Conservation (phyloP, 345 rosid species). For the Pseudoturritis turrita region DNA sequence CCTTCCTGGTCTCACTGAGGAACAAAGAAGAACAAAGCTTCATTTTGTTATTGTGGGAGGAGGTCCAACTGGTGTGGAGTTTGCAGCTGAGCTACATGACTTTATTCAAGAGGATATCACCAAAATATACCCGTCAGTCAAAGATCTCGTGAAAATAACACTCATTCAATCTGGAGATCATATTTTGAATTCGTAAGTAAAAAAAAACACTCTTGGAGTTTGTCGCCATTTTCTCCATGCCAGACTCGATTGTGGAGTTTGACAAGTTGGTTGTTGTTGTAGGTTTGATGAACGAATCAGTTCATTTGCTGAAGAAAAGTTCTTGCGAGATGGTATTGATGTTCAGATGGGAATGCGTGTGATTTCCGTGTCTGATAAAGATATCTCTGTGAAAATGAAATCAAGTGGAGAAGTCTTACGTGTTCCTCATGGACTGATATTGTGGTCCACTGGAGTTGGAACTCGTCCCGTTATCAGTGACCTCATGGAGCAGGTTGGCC, state of each 20-base stretch:
- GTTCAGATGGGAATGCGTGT: slow-evolving; percentile 87
- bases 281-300: slow-evolving; percentile 94
- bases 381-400: slow-evolving; percentile 60
- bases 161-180: slow-evolving; percentile 96
- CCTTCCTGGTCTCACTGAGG: slow-evolving; percentile 83
- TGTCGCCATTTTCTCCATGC: neutral
- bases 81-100: slow-evolving; percentile 98
- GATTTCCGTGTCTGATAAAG: slow-evolving; percentile 64
- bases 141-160: slow-evolving; percentile 68
- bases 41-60: slow-evolving; percentile 97
- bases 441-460: slow-evolving; percentile 93
- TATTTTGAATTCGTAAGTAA: slow-evolving; percentile 72
- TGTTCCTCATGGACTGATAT: slow-evolving; percentile 78
- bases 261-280: slow-evolving; percentile 10
- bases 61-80: slow-evolving; percentile 99
- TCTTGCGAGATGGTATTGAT: slow-evolving; percentile 75
- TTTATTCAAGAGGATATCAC: slow-evolving; percentile 68
- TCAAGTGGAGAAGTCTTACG: slow-evolving; percentile 52
- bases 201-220: neutral
- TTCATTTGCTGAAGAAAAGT: slow-evolving; percentile 81
- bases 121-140: slow-evolving; percentile 62
- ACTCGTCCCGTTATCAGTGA: slow-evolving; percentile 74
- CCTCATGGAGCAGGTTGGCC: slow-evolving; percentile 90
- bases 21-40: slow-evolving; percentile 66
- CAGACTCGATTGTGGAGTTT: neutral